Percentiles rank a stretch among this genome's conserved stretches.
These are phyloP conservation scores for Colletotrichum truncatum DNA, from an alignment of 2,329 filamentous ascomycete species.

Conservation along the genomic window DNA sequence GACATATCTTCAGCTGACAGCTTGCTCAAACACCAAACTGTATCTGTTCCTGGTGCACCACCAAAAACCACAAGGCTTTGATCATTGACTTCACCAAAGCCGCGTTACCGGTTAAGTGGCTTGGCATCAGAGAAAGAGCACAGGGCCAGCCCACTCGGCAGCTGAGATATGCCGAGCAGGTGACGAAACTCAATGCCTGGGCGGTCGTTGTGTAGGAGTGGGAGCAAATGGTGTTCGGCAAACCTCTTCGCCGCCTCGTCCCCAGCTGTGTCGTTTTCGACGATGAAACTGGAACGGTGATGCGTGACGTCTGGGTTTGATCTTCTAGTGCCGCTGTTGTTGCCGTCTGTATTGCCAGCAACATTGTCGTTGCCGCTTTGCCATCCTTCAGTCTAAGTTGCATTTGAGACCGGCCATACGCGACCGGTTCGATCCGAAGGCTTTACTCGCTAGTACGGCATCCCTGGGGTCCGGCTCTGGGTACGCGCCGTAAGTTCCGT, in stretches of 20 bases:
- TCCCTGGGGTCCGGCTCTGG: conserved; percentile 71
- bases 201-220: conserved; percentile 54
- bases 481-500: conserved; percentile 67
- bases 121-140: conserved; percentile 60
- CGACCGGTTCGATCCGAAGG: conserved; percentile 64
- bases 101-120: conserved; percentile 51
- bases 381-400: conserved; percentile 46
- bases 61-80: conserved; percentile 59
- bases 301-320: not conserved
- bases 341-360: too few species aligned
- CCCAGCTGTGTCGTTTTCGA: conserved; percentile 60
- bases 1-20: too few species aligned
- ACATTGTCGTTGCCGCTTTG: too few species aligned
- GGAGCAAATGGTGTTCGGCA: conserved; percentile 50
- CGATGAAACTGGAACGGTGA: conserved; percentile 54
- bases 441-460: conserved; percentile 54
- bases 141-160: conserved; percentile 57
- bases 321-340: conserved; percentile 27
- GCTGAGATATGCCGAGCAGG: conserved; percentile 64
- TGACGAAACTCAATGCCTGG: conserved; percentile 64
- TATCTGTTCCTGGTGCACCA: not conserved
- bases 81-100: conserved; percentile 59
- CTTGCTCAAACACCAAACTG: too few species aligned
- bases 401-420: conserved; percentile 62
- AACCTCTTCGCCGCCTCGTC: conserved; percentile 49